Base-by-base conservation (phyloP, 768 basidiomycete species). In the Phylloporus sp. region DNA sequence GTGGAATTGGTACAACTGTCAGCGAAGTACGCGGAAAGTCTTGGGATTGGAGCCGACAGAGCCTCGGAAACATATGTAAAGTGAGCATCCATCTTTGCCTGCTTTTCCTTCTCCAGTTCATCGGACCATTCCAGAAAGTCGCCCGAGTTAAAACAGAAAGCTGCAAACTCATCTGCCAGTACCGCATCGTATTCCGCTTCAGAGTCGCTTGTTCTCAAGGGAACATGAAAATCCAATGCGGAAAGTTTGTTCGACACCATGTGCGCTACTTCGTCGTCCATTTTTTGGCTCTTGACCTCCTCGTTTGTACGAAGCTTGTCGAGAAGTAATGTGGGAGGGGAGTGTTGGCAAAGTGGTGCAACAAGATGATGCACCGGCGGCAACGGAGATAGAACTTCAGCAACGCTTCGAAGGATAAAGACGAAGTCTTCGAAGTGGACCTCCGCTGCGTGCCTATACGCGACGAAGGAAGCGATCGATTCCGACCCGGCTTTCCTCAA, bases 81-180 rank as follows among this genome's bases (percentile, higher is more conserved):
- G 43, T 59, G 41, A 12, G 45, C 42, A 26, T 59, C 54, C 48
- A 52, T 56, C 51, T 27, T 42, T 5, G 41, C 48, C 28, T 60
- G 51, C 20, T 50, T 50, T 42, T 39, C 29, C 27, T 6, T 50
- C 46, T 59, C 59, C 31, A 56, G 34, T 20, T 59, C 49, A 16
- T 56, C 54, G 6, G 49, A 42, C 58, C 58, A 59, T 20, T 56
- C 59, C 10, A 53, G 42, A n/a, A 56, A 22, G 28, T 50, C 46
- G n/a, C 44, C 31, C 39, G 53, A 55, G 35, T 49, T 27, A 29
- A 59, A 40, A 6, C 50, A 39, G 38, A 60, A 60, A 5, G 24
- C 31, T 1, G 45, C 45, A 45, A 57, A 50, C 26, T 60, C 57
- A 29, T 53, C 28, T 35, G 43, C 45, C 12, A 44, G 27, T 20